phyloP scores from a whole-genome alignment of 495 filamentous ascomycete species.

The Penicilliopsis zonata region DNA sequence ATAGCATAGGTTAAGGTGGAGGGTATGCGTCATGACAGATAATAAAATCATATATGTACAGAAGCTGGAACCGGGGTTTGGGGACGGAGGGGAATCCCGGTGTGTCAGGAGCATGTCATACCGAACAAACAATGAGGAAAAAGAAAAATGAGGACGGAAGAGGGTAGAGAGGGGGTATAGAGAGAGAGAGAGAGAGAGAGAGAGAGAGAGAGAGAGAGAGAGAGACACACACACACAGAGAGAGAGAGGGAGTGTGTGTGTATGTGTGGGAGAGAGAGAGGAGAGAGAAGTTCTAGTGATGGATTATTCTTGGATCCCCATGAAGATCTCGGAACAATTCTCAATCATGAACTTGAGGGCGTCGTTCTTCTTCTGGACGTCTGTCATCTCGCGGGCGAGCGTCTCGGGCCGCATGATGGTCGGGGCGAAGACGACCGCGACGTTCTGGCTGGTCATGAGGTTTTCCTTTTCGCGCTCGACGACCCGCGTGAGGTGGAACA shows the following conservation, averaged over 20 bases:
- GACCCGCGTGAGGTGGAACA: conserved; percentile 89
- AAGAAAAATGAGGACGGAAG: conserved; percentile 1
- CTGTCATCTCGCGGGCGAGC: conserved; percentile 87
- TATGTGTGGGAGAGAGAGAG: no score
- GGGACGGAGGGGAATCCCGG: no score
- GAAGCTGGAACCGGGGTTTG: no score
- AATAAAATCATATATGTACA: no score
- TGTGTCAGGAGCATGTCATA: no score
- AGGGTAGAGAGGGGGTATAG: conserved; percentile 5
- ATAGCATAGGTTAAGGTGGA: no score
- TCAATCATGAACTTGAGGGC: conserved; percentile 87
- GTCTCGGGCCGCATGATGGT: conserved; percentile 89
- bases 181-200: no score
- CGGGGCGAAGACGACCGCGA: conserved; percentile 95
- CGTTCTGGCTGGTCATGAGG: conserved; percentile 85
- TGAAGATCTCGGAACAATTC: conserved; percentile 70
- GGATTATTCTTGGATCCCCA: conserved; percentile 24
- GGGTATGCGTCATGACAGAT: no score
- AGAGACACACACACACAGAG: no score
- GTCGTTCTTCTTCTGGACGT: conserved; percentile 84
- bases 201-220: no score
- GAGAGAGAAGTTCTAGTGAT: no score
- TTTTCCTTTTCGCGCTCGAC: conserved; percentile 75
- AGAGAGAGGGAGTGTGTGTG: no score
- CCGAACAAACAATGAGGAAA: neutral